These are phyloP conservation scores for Aspergillus funiculosus DNA, from an alignment of 495 filamentous ascomycete genomes.

Conservation along the genomic window DNA sequence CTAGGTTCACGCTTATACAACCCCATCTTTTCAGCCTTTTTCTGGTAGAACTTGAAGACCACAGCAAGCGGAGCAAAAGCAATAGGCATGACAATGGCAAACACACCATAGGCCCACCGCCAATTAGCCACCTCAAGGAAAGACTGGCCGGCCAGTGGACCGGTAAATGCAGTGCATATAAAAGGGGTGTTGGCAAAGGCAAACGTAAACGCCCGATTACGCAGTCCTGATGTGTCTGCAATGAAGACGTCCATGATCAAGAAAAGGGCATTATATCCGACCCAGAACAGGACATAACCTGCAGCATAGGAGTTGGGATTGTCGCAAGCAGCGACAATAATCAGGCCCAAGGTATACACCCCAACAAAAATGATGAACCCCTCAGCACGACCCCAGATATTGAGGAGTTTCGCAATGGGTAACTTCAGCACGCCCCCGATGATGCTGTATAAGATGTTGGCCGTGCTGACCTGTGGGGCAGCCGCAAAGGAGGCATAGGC, in stretches of 20 bases:
- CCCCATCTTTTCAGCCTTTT: slow-evolving; percentile 49
- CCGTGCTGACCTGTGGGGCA: slow-evolving; percentile 33
- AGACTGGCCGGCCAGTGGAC: slow-evolving; percentile 27
- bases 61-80: slow-evolving; percentile 49
- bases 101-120: slow-evolving; percentile 60
- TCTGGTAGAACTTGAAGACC: slow-evolving; percentile 53
- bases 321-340: slow-evolving; percentile 47
- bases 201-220: slow-evolving; percentile 57
- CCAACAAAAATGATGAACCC: slow-evolving; percentile 42
- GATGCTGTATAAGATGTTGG: slow-evolving; percentile 39
- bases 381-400: slow-evolving; percentile 57
- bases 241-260: slow-evolving; percentile 57
- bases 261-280: slow-evolving; percentile 54
- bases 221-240: slow-evolving; percentile 59
- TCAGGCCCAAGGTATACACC: slow-evolving; percentile 39
- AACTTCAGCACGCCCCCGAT: slow-evolving; percentile 62
- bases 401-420: slow-evolving; percentile 61
- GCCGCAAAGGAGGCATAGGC: slow-evolving; percentile 29
- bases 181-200: slow-evolving; percentile 60
- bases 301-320: slow-evolving; percentile 43
- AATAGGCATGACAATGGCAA: slow-evolving; percentile 53
- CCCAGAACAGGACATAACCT: slow-evolving; percentile 51
- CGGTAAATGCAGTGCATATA: slow-evolving; percentile 51
- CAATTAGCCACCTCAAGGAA: slow-evolving; percentile 50
- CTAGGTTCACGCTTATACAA: slow-evolving; percentile 33